A percentile compares a stretch with the other conserved stretches of the same genome.
These are phyloP conservation scores for Pelargonium citronellum DNA, from an alignment of 441 rosid species.

Conservation along the genomic window DNA sequence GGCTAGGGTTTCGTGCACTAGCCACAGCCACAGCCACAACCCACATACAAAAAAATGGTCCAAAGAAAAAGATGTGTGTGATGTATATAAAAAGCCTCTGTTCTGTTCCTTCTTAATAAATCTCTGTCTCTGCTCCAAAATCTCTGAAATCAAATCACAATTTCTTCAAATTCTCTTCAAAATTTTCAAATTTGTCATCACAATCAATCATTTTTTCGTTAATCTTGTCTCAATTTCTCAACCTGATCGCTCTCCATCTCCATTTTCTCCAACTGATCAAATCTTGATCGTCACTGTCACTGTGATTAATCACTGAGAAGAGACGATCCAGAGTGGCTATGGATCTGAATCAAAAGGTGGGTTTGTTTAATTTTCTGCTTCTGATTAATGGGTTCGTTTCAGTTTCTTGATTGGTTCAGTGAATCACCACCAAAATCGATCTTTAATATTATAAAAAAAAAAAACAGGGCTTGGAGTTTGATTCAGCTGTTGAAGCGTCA, in stretches of 20 bases:
- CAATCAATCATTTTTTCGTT: too few relatives aligned
- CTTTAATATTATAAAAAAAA: too few relatives aligned
- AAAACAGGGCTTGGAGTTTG: slow-evolving; percentile 24
- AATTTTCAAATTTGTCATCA: background rate
- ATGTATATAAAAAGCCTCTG: background rate
- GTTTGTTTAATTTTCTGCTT: background rate
- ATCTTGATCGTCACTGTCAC: background rate
- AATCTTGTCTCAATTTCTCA: background rate
- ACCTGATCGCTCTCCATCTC: background rate
- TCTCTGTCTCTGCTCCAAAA: background rate
- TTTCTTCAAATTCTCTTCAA: background rate
- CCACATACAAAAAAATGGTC: background rate
- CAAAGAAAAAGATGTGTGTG: background rate
- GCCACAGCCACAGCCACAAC: background rate
- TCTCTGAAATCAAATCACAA: background rate
- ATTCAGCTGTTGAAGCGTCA: slow-evolving; percentile 1
- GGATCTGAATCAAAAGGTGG: slow-evolving; percentile 1
- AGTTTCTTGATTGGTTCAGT: background rate
- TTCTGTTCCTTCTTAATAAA: background rate
- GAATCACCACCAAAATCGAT: background rate
- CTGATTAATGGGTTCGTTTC: background rate
- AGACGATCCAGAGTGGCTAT: background rate
- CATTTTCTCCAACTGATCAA: background rate
- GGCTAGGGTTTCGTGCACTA: background rate
- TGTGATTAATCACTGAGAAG: too few relatives aligned